Conservation (phyloP, 345 rosid genomes). For the Brassica cretica region DNA sequence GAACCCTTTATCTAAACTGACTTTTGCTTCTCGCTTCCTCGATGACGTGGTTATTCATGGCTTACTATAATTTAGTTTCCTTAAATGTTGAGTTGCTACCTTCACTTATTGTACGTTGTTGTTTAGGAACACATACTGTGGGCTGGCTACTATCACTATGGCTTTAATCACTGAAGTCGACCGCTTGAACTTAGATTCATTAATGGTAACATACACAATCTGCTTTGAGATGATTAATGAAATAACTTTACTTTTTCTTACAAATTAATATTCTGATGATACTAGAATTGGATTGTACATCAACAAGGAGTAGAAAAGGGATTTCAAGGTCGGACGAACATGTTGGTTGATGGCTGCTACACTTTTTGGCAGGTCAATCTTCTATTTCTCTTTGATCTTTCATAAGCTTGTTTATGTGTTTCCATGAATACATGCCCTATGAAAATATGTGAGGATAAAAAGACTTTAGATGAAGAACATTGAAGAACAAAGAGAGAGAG, state of each 20-base stretch:
- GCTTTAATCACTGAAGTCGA: slow-evolving; percentile 70
- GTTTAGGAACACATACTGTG: slow-evolving; percentile 86
- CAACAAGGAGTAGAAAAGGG: slow-evolving; percentile 97
- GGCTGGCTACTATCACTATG: slow-evolving; percentile 96
- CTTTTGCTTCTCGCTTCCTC: slow-evolving; percentile 3
- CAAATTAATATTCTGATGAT: slow-evolving; percentile 6
- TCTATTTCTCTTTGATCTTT: slow-evolving; percentile 15
- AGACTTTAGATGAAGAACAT: too few species aligned
- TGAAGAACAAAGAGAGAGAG: too few species aligned
- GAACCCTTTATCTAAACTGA: slow-evolving; percentile 12
- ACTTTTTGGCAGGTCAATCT: slow-evolving; percentile 94
- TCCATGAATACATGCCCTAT: not conserved
- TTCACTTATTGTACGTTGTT: slow-evolving; percentile 32
- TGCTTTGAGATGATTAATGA: slow-evolving; percentile 15
- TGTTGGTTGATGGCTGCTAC: slow-evolving; percentile 96
- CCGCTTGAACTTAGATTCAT: slow-evolving; percentile 64
- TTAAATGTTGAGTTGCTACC: not conserved
- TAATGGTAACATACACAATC: slow-evolving; percentile 56
- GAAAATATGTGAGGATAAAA: too few species aligned
- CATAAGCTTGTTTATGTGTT: not conserved
- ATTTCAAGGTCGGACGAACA: slow-evolving; percentile 95
- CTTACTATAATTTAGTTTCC: not conserved
- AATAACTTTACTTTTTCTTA: slow-evolving; percentile 5
- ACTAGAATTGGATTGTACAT: slow-evolving; percentile 77
- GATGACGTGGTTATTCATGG: not conserved